A percentile compares a stretch with the other conserved stretches of the same genome.
Conservation (phyloP, 2,329 filamentous ascomycete species). For the Neofusicoccum sp. region DNA sequence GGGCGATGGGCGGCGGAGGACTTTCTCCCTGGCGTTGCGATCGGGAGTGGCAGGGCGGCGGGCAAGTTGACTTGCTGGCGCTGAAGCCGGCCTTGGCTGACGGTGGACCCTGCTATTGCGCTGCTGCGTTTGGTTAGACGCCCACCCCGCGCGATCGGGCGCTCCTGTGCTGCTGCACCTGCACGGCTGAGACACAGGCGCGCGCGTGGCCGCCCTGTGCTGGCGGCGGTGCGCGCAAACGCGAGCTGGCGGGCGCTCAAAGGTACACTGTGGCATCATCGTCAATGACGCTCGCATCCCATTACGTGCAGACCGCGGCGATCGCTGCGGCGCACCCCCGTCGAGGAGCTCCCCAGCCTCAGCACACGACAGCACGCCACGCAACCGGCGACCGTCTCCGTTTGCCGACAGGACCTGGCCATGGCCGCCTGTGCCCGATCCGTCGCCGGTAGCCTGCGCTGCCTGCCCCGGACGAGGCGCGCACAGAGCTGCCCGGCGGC, state of each 20-base stretch:
- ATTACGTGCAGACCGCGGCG: constrained; percentile 6
- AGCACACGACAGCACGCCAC: constrained; percentile 11
- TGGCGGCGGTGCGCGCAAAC: background rate
- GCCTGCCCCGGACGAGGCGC: background rate
- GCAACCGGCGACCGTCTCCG: background rate
- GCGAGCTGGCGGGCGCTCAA: background rate
- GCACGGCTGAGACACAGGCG: background rate
- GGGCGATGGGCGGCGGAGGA: background rate
- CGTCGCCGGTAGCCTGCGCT: background rate
- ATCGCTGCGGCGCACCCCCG: constrained; percentile 8
- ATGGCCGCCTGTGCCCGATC: background rate
- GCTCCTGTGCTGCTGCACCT: background rate
- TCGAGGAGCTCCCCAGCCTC: constrained; percentile 8
- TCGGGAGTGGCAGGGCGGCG: background rate
- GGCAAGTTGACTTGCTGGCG: constrained; percentile 11
- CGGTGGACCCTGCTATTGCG: constrained; percentile 5
- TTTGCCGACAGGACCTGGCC: no score
- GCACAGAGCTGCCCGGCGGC: background rate
- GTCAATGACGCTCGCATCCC: background rate
- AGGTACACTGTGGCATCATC: constrained; percentile 13
- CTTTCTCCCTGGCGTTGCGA: background rate
- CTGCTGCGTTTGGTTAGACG: background rate
- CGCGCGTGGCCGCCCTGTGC: constrained; percentile 5
- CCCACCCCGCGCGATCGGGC: constrained; percentile 5
- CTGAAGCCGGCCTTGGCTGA: constrained; percentile 9